Conservation (phyloP, 257 asterid genomes). For the Sherardia arvensis region DNA sequence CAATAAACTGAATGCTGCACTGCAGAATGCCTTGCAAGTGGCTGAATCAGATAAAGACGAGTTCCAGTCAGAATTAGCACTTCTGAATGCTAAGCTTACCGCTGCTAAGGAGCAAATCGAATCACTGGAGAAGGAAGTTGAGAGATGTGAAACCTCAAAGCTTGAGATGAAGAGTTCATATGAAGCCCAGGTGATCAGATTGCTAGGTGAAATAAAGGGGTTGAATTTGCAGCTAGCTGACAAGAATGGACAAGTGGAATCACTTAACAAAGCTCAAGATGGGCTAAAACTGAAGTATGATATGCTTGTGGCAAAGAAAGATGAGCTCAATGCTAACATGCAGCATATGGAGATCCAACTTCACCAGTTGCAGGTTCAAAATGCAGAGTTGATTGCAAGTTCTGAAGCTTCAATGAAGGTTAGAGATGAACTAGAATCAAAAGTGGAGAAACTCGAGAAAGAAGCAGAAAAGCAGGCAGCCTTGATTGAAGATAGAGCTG, state of each 20-base stretch:
- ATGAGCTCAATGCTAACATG: conserved; percentile 34
- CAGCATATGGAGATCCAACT: conserved; percentile 28
- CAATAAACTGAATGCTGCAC: conserved; percentile 29
- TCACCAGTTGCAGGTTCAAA: conserved; percentile 28
- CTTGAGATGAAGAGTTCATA: conserved; percentile 31
- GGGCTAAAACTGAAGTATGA: conserved; percentile 40
- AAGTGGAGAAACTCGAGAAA: conserved; percentile 39
- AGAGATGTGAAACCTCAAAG: conserved; percentile 37
- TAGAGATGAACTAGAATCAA: conserved; percentile 27
- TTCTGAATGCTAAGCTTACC: conserved; percentile 32
- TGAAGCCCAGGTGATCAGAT: conserved; percentile 27
- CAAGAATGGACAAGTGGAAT: conserved; percentile 24
- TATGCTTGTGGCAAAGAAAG: conserved; percentile 43
- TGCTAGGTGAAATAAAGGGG: conserved; percentile 30
- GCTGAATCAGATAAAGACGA: conserved; percentile 43
- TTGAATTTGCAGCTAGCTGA: conserved; percentile 26
- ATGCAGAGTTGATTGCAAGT: conserved; percentile 19
- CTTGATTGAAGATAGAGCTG: conserved; percentile 44
- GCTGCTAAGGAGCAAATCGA: conserved; percentile 34
- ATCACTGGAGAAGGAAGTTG: conserved; percentile 26
- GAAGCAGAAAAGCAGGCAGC: conserved; percentile 43
- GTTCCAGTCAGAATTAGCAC: conserved; percentile 34
- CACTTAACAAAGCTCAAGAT: conserved; percentile 33
- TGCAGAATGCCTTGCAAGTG: conserved; percentile 35
- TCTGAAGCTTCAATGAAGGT: conserved; percentile 25